Percentiles rank a stretch among this genome's conserved stretches.
Conservation (phyloP, 257 asterid genomes). For the Gynochthodes officinalis region DNA sequence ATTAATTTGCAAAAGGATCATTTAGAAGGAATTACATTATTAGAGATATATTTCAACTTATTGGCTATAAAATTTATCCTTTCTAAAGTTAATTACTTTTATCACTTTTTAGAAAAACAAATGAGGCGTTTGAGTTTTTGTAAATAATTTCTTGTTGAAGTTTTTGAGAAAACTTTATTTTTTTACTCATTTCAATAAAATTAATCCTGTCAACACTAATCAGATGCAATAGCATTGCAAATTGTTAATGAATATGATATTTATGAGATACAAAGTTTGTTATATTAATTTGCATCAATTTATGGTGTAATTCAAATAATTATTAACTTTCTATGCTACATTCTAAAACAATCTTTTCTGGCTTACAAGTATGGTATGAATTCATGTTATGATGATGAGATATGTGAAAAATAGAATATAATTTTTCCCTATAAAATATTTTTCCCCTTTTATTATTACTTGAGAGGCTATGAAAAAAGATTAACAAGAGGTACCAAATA, state of each 20-base stretch:
- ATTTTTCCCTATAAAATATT: too few species aligned
- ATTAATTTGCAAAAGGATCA: too few species aligned
- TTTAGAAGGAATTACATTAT: not conserved
- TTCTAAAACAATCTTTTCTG: not conserved
- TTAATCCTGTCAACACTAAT: too few species aligned
- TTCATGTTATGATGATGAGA: too few species aligned
- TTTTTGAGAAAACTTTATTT: not conserved
- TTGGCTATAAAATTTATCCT: not conserved
- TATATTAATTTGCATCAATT: not conserved
- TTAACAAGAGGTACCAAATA: not conserved
- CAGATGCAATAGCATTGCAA: too few species aligned
- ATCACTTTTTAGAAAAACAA: too few species aligned
- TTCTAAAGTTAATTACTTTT: not conserved
- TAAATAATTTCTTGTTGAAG: too few species aligned
- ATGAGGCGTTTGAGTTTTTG: too few species aligned
- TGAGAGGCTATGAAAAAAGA: not conserved
- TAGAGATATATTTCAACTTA: not conserved
- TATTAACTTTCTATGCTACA: not conserved
- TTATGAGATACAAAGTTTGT: too few species aligned
- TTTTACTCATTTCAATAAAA: not conserved
- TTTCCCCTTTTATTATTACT: not conserved
- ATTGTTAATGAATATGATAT: too few species aligned
- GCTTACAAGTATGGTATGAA: not conserved
- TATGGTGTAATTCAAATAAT: not conserved
- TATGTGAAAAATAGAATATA: too few species aligned